Evolutionary conservation across 139 green algal species (phyloP).

Genomic region (Haematococcus sp.): DNA sequence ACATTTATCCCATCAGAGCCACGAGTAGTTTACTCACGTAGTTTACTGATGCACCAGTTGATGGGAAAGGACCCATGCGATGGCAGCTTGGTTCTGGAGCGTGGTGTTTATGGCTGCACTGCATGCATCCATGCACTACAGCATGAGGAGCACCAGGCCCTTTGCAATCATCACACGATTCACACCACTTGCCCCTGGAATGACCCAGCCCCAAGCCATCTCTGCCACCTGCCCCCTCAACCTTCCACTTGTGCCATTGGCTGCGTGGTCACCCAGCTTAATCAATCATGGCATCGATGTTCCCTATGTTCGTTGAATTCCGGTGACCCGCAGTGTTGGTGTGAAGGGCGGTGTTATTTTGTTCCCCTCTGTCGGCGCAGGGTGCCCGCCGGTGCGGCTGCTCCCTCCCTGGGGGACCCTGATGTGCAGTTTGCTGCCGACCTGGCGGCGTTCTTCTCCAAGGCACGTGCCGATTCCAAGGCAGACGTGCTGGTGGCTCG

Average conservation of each 20-base stretch:
- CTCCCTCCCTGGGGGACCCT: background rate
- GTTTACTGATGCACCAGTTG: background rate
- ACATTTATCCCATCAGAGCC: background rate
- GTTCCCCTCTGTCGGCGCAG: background rate
- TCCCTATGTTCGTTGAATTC: no score
- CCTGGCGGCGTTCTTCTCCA: conserved; percentile 73
- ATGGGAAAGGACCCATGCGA: background rate
- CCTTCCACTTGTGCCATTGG: no score
- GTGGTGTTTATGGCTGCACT: no score
- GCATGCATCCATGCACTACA: no score
- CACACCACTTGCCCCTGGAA: no score
- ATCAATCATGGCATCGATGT: no score
- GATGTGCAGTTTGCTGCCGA: conserved; percentile 74
- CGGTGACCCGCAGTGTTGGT: no score
- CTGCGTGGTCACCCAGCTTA: no score
- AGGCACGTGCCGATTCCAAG: conserved; percentile 36
- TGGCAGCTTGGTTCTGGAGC: background rate
- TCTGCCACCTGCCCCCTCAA: no score
- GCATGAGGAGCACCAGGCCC: no score
- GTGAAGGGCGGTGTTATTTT: background rate
- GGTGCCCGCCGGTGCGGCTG: conserved; percentile 11
- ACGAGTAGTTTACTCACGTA: background rate
- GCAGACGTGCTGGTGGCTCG: conserved; percentile 55
- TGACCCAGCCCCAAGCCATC: no score
- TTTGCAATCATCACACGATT: no score